phyloP scores from a whole-genome alignment of 2,329 filamentous ascomycete species.

The Colletotrichum aenigma region DNA sequence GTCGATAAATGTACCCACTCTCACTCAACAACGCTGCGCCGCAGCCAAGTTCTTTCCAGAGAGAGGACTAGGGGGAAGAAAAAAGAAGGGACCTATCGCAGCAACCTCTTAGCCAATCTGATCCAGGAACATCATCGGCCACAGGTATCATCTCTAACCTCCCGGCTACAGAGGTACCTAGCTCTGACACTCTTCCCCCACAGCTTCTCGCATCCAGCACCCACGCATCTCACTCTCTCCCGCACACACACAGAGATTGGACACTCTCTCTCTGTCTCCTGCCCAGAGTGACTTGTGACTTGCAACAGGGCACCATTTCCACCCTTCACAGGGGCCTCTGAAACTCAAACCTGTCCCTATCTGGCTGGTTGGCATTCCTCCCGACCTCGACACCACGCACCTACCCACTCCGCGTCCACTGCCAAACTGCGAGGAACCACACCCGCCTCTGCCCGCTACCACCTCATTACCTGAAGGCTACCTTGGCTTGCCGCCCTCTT shows the following conservation, averaged over 20 bases:
- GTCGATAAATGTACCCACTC: background rate
- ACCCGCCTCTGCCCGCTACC: background rate
- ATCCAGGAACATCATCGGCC: background rate
- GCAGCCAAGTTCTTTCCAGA: constrained; percentile 2
- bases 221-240: background rate
- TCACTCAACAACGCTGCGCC: constrained; percentile 8
- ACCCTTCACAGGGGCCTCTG: constrained; percentile 14
- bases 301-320: constrained; percentile 4
- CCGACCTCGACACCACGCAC: background rate
- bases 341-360: constrained; percentile 20
- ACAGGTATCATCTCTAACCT: background rate
- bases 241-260: background rate
- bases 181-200: background rate
- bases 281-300: background rate
- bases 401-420: background rate
- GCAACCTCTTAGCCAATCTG: background rate
- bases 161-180: background rate
- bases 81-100: background rate
- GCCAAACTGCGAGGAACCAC: background rate
- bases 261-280: background rate
- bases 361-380: constrained; percentile 12
- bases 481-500: background rate
- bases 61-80: background rate
- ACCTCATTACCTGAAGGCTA: background rate
- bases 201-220: background rate